Conservation (phyloP, 345 rosid genomes). For the Lumnitzera littorea region DNA sequence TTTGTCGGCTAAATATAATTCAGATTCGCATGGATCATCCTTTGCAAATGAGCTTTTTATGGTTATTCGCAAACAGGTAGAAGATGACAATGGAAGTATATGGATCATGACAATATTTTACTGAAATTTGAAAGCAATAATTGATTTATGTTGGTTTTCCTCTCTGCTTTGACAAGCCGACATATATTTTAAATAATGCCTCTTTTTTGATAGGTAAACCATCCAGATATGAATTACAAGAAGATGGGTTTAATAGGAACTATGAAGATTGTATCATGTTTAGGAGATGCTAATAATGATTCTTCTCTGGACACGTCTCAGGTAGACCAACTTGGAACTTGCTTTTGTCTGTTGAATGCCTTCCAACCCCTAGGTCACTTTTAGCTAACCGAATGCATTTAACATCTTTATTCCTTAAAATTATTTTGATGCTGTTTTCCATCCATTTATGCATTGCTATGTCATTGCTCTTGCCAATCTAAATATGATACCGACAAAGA, state of each 20-base stretch:
- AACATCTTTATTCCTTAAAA: too few relatives aligned
- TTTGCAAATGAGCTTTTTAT: constrained; percentile 72
- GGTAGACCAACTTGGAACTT: constrained; percentile 25
- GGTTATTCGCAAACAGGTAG: constrained; percentile 78
- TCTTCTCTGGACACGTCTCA: constrained; percentile 28
- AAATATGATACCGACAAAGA: too few relatives aligned
- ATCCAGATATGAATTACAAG: constrained; percentile 70
- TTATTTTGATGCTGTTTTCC: too few relatives aligned
- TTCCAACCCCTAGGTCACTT: too few relatives aligned
- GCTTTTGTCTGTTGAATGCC: constrained; percentile 1
- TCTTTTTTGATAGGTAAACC: constrained; percentile 45
- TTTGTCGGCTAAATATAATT: constrained; percentile 34
- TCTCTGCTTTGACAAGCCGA: background rate
- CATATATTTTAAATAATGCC: constrained; percentile 1
- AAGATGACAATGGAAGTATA: background rate
- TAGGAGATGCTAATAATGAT: constrained; percentile 42
- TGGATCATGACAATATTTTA: background rate
- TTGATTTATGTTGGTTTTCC: background rate
- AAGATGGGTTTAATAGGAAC: constrained; percentile 82
- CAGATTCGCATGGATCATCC: constrained; percentile 42
- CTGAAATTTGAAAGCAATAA: background rate
- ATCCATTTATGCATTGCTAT: too few relatives aligned
- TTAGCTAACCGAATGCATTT: too few relatives aligned
- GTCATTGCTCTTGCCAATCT: too few relatives aligned
- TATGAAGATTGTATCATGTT: constrained; percentile 58